Percentiles rank a stretch among this genome's conserved stretches.
Evolutionary conservation across 2,329 filamentous ascomycete species (phyloP).

Genomic region (Calonectria pauciramosa): DNA sequence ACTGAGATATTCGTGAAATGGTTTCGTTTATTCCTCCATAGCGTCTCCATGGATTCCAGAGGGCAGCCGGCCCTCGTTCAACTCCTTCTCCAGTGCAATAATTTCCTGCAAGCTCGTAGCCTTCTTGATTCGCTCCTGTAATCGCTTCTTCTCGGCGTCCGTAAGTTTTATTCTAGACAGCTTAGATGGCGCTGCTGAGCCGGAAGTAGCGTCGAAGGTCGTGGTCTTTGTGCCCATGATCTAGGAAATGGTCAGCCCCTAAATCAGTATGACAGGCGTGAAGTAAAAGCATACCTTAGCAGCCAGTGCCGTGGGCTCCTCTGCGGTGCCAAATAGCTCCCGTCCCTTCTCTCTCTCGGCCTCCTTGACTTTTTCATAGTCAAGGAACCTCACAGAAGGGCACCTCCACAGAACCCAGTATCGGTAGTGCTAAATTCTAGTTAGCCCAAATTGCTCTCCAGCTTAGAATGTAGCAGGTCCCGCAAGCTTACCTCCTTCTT

Average conservation of each 20-base stretch:
- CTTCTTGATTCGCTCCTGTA: conserved; percentile 89
- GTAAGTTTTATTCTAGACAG: conserved; percentile 87
- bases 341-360: conserved; percentile 81
- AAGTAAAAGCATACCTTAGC: conserved; percentile 67
- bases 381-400: conserved; percentile 88
- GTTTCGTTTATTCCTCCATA: conserved; percentile 70
- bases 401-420: conserved; percentile 92
- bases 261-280: no score
- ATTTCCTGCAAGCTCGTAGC: conserved; percentile 94
- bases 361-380: conserved; percentile 92
- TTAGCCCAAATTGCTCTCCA: conserved; percentile 19
- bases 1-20: conserved; percentile 12
- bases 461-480: not conserved
- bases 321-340: conserved; percentile 85
- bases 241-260: conserved; percentile 53
- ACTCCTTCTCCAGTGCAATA: conserved; percentile 87
- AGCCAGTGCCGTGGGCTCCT: conserved; percentile 85
- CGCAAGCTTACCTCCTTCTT: conserved; percentile 85
- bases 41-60: conserved; percentile 69
- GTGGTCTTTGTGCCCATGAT: conserved; percentile 89
- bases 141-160: conserved; percentile 86
- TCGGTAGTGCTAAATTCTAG: conserved; percentile 80
- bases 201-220: conserved; percentile 72
- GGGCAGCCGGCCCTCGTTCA: conserved; percentile 90
- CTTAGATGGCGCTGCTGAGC: conserved; percentile 65